phyloP scores from a whole-genome alignment of 305 asterid species.

The Lippia alba region DNA sequence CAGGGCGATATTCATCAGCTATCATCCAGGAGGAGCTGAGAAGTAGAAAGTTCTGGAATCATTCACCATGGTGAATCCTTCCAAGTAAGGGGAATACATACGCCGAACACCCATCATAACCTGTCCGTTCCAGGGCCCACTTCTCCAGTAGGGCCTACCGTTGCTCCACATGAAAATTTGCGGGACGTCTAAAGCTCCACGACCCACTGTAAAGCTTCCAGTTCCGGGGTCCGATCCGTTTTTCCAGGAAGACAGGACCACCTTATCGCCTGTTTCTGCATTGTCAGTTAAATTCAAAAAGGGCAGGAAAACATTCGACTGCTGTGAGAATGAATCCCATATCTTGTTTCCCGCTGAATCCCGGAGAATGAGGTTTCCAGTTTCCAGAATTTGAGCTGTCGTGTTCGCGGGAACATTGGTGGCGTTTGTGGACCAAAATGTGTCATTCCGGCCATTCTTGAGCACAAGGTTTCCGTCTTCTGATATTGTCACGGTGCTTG shows the following conservation, averaged over 20 bases:
- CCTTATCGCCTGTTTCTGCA: constrained; percentile 33
- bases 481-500: too few relatives aligned
- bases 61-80: constrained; percentile 36
- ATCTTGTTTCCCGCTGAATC: constrained; percentile 25
- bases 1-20: constrained; percentile 14
- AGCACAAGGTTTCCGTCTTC: too few relatives aligned
- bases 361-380: background rate
- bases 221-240: constrained; percentile 33
- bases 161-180: constrained; percentile 37
- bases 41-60: constrained; percentile 36
- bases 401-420: constrained; percentile 8
- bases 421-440: too few relatives aligned
- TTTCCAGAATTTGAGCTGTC: background rate
- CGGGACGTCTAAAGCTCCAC: constrained; percentile 27
- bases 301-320: constrained; percentile 38
- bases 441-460: too few relatives aligned
- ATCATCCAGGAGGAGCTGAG: constrained; percentile 34
- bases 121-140: constrained; percentile 55
- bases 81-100: constrained; percentile 36
- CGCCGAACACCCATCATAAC: constrained; percentile 39
- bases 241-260: constrained; percentile 41
- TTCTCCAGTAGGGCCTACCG: constrained; percentile 45
- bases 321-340: constrained; percentile 51
- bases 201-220: constrained; percentile 44
- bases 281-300: constrained; percentile 33